Percentiles rank a stretch among this genome's conserved stretches.
Evolutionary conservation across 2,329 filamentous ascomycete genomes (phyloP).

Genomic region (Pestalotiopsis sp.): DNA sequence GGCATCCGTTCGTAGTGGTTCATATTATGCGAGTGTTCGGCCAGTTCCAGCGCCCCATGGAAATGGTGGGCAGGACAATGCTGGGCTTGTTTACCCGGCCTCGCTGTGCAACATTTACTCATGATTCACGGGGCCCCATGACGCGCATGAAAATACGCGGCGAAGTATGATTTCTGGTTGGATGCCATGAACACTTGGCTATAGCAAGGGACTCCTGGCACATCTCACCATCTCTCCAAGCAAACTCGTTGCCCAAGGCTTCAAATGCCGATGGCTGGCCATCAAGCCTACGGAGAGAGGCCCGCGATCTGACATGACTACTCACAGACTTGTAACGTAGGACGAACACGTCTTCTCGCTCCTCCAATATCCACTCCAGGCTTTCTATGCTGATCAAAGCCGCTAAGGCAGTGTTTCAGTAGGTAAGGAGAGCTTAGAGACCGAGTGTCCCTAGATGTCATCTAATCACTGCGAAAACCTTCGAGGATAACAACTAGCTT

Average conservation of each 20-base stretch:
- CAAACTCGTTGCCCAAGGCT: neutral
- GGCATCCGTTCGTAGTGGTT: neutral
- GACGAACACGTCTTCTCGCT: neutral
- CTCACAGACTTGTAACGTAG: neutral
- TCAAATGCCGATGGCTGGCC: conserved; percentile 5
- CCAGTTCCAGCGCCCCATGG: neutral
- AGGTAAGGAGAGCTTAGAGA: neutral
- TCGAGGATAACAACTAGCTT: neutral
- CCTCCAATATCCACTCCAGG: neutral
- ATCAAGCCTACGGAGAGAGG: neutral
- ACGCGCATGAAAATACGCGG: conserved; percentile 8
- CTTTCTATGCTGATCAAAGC: neutral
- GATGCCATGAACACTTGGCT: neutral
- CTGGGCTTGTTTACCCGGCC: neutral
- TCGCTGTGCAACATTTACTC: neutral
- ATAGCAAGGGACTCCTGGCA: conserved; percentile 1
- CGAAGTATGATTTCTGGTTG: neutral
- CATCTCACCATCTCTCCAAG: neutral
- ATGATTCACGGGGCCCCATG: neutral
- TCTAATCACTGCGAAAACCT: neutral
- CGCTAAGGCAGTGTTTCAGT: neutral
- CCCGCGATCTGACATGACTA: neutral
- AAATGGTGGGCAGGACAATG: neutral
- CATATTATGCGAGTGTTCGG: neutral
- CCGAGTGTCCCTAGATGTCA: neutral